Evolutionary conservation across 345 rosid genomes (phyloP), one percentile per base, ranked within the genome.

Genomic region (Gossypium raimondii): DNA sequence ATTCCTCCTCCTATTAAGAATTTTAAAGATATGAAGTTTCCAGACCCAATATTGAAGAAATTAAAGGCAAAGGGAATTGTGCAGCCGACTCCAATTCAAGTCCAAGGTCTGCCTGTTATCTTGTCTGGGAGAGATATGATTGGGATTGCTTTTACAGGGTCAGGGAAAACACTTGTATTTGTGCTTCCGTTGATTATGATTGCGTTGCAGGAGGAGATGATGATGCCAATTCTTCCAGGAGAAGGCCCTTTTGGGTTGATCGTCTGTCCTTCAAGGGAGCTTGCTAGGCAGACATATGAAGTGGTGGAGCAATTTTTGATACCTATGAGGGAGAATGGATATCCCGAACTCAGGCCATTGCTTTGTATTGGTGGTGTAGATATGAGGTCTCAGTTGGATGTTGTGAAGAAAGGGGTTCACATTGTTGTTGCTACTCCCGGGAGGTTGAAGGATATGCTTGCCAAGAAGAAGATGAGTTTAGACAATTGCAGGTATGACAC

Each of bases 381-480:
- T 82, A 94, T 92, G 97, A 85, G 91, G 72, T 86, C 93, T 2
- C 97, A 94, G 86, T 81, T 94, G 85, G 98, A 92, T 73, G 80
- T 90, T 71, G 94, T 92, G 62, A 90, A 88, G 84, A 90, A 80
- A 83, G 97, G 94, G 65, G 97, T 94, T 50, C 98, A 89, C 64
- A 90, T 92, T 34, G 98, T 94, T 78, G 92, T 94, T 72, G 98
- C 98, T 7, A 94, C 98, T 48, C 98, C 97, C 38, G 97, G 97
- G 69, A 90, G 95, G 75, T 82, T 94, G 81, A 94, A 94, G 88
- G 97, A 94, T 78, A 87, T 94, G 97, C 90, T 92, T 16, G 93
- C 97, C 25, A 94, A 92, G 88, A 94, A 92, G 76, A 92, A 92
- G 80, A 92, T 90, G 98, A 94, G 53, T 83, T 80, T 92, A 72